A percentile compares a stretch with the other conserved stretches of the same genome.
These are phyloP conservation scores for Fusarium ramigenum DNA, from an alignment of 2,329 filamentous ascomycete species.

Conservation along the genomic window DNA sequence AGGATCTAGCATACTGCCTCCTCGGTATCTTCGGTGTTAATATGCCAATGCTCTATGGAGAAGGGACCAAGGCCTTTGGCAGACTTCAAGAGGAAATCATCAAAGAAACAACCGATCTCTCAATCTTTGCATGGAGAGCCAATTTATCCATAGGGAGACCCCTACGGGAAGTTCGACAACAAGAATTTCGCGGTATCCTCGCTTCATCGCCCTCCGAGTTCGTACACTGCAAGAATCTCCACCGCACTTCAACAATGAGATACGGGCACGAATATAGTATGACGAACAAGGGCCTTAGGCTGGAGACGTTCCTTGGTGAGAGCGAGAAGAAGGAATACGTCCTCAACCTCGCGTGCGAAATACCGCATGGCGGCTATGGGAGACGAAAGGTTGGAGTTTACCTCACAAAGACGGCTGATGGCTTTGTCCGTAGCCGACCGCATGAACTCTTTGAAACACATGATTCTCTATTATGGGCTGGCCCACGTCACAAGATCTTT, in stretches of 20 bases:
- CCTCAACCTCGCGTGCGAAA: neutral
- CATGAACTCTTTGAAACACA: neutral
- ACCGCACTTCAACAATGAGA: neutral
- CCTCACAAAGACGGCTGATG: neutral
- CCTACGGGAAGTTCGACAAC: neutral
- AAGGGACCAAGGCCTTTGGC: neutral
- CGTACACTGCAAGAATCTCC: neutral
- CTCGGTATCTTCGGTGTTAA: slow-evolving; percentile 11
- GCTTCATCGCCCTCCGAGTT: neutral
- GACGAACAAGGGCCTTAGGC: neutral
- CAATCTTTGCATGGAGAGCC: slow-evolving; percentile 13
- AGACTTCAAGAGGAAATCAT: slow-evolving; percentile 22
- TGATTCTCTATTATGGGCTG: neutral
- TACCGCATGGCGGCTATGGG: accelerated
- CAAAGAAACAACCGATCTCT: slow-evolving; percentile 9
- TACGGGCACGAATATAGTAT: neutral
- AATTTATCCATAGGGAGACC: neutral
- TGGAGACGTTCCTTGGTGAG: neutral
- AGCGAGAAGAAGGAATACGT: neutral
- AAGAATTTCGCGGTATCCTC: neutral
- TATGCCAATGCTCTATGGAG: slow-evolving; percentile 20
- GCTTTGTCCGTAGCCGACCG: neutral
- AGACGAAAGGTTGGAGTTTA: neutral
- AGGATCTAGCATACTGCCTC: slow-evolving; percentile 14
- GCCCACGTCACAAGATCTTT: neutral